These are phyloP conservation scores for Penicillium glabrum DNA, from an alignment of 2,329 filamentous ascomycete species.

Conservation along the genomic window DNA sequence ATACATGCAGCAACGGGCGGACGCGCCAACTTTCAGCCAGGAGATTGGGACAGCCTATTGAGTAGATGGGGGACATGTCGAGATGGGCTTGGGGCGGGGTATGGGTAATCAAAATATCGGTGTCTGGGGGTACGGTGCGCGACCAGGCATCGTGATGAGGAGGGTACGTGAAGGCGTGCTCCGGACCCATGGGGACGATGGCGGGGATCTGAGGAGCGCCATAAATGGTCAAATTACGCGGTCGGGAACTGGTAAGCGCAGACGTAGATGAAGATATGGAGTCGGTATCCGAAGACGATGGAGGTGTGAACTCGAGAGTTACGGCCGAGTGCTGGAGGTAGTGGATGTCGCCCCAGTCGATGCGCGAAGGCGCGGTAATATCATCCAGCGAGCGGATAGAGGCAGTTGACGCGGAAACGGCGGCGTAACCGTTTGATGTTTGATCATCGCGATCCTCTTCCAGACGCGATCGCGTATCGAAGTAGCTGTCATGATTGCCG, in stretches of 20 bases:
- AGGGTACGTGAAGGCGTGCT: constrained; percentile 77
- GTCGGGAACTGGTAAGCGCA: constrained; percentile 52
- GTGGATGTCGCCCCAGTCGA: constrained; percentile 67
- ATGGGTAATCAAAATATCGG: constrained; percentile 80
- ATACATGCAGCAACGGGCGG: constrained; percentile 73
- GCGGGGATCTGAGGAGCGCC: constrained; percentile 77
- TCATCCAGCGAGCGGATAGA: constrained; percentile 40
- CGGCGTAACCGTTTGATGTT: constrained; percentile 14
- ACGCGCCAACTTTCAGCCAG: constrained; percentile 72
- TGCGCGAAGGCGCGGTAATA: constrained; percentile 45
- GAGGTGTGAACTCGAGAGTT: constrained; percentile 47
- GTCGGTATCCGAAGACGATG: constrained; percentile 16
- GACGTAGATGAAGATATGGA: constrained; percentile 44
- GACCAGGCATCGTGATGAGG: constrained; percentile 68
- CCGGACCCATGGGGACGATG: constrained; percentile 63
- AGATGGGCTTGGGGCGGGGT: constrained; percentile 73
- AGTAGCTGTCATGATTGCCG: constrained; percentile 87
- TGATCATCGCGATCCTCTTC: constrained; percentile 52
- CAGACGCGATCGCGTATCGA: constrained; percentile 66
- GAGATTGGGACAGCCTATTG: constrained; percentile 69
- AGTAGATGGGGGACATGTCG: constrained; percentile 55
- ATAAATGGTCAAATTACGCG: constrained; percentile 67
- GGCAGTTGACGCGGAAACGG: constrained; percentile 36
- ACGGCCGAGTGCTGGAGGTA: constrained; percentile 73
- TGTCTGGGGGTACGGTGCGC: constrained; percentile 67